phyloP scores from a whole-genome alignment of 2,329 filamentous ascomycete species.

The Stagonosporopsis vannaccii region DNA sequence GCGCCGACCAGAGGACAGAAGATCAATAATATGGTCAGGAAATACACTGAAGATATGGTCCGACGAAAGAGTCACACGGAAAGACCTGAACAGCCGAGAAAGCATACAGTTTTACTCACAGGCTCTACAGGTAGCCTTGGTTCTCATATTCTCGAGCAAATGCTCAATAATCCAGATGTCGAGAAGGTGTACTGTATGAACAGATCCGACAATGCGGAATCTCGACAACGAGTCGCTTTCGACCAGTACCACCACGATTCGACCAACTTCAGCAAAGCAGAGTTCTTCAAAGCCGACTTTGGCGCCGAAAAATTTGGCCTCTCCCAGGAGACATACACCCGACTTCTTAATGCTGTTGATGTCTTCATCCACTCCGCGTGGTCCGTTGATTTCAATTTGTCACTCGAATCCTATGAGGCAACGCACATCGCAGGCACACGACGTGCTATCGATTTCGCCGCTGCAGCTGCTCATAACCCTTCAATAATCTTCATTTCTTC shows the following conservation, averaged over 20 bases:
- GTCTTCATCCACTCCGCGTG: constrained; percentile 61
- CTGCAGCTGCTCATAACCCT: constrained; percentile 2
- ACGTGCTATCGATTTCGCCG: constrained; percentile 19
- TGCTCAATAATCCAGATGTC: constrained; percentile 23
- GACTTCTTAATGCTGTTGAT: constrained; percentile 38
- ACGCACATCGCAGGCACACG: constrained; percentile 21
- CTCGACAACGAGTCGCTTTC: constrained; percentile 17
- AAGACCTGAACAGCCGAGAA: background rate
- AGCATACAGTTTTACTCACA: constrained; percentile 29
- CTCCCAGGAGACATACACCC: constrained; percentile 22
- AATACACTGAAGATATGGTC: constrained; percentile 8
- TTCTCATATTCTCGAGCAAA: constrained; percentile 27
- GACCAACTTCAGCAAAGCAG: constrained; percentile 10
- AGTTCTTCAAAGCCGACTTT: constrained; percentile 21
- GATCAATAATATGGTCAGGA: constrained; percentile 4
- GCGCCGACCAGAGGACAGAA: constrained; percentile 1
- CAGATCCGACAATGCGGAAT: constrained; percentile 23
- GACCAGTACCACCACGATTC: background rate
- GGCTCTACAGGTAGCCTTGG: constrained; percentile 38
- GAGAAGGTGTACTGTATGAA: constrained; percentile 33
- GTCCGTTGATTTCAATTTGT: constrained; percentile 62
- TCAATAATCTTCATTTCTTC: constrained; percentile 51
- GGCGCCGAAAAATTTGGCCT: constrained; percentile 50
- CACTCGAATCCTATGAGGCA: constrained; percentile 25
- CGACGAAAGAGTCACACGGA: background rate